A percentile compares a stretch with the other conserved stretches of the same genome.
phyloP scores from a whole-genome alignment of 1,284 basidiomycete species.

The Cryptococcus amylolentus region DNA sequence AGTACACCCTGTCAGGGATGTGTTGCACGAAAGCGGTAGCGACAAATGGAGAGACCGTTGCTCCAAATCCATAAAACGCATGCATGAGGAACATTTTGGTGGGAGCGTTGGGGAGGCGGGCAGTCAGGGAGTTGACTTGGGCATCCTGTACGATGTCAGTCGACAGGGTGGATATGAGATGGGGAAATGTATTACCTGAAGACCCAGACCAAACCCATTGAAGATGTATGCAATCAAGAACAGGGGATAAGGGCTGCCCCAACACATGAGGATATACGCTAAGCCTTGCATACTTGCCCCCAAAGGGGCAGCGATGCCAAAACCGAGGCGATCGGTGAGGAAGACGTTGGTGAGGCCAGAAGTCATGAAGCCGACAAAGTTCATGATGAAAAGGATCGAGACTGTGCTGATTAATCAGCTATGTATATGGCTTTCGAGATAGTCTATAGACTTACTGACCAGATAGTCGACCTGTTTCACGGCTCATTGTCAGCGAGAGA shows the following conservation, averaged over 20 bases:
- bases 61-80: conserved; percentile 62
- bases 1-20: conserved; percentile 54
- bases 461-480: conserved; percentile 34
- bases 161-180: neutral
- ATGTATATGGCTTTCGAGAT: neutral
- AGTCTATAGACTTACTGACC: conserved; percentile 23
- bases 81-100: conserved; percentile 64
- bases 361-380: conserved; percentile 56
- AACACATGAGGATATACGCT: conserved; percentile 58
- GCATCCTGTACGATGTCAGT: conserved; percentile 26
- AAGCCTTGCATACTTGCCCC: conserved; percentile 46
- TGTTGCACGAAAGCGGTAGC: conserved; percentile 63
- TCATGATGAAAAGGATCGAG: conserved; percentile 59
- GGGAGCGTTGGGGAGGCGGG: conserved; percentile 34
- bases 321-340: conserved; percentile 56
- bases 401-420: conserved; percentile 50
- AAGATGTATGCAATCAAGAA: conserved; percentile 61
- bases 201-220: conserved; percentile 60
- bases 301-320: conserved; percentile 54
- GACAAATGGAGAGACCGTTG: conserved; percentile 63
- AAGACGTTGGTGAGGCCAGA: conserved; percentile 56
- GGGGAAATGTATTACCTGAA: conserved; percentile 50
- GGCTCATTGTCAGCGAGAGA: neutral
- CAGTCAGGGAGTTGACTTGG: conserved; percentile 39
- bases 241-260: conserved; percentile 64